A percentile compares a stretch with the other conserved stretches of the same genome.
These are phyloP conservation scores for Diaporthe destruens DNA, from an alignment of 2,329 filamentous ascomycete genomes.

Conservation along the genomic window DNA sequence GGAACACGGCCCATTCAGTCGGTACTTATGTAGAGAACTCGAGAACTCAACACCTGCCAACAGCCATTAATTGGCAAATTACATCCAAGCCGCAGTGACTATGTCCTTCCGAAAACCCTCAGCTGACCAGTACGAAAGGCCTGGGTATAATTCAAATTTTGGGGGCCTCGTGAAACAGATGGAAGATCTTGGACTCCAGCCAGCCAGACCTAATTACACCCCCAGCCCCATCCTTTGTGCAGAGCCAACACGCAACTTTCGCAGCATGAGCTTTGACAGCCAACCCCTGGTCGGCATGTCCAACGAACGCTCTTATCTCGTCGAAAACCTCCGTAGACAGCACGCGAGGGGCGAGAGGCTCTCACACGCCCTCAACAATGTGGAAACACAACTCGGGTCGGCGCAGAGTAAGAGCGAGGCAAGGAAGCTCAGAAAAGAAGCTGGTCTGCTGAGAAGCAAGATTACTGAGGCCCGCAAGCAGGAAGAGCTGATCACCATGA, in stretches of 20 bases:
- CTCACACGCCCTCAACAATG: conserved; percentile 52
- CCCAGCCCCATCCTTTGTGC: conserved; percentile 3
- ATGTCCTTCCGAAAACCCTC: conserved; percentile 9
- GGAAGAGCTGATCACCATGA: conserved; percentile 58
- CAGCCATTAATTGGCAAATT: neutral
- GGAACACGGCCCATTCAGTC: neutral
- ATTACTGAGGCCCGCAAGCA: conserved; percentile 61
- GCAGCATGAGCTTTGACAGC: conserved; percentile 50
- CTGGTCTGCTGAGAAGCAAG: conserved; percentile 56
- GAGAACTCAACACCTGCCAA: neutral
- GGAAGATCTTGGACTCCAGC: neutral
- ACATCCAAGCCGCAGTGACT: neutral
- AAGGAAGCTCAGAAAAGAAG: conserved; percentile 54
- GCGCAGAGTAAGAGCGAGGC: conserved; percentile 40
- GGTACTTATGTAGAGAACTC: conserved; percentile 20
- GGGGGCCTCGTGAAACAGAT: conserved; percentile 12
- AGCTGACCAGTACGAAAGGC: neutral
- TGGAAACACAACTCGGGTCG: conserved; percentile 50
- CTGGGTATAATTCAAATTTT: neutral
- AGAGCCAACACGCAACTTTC: neutral
- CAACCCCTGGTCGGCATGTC: conserved; percentile 58
- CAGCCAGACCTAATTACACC: neutral
- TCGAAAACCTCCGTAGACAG: conserved; percentile 56
- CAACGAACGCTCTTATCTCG: conserved; percentile 62
- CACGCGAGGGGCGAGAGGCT: conserved; percentile 54